Base-by-base conservation (phyloP, 345 rosid genomes). In the Kandelia obovata region DNA sequence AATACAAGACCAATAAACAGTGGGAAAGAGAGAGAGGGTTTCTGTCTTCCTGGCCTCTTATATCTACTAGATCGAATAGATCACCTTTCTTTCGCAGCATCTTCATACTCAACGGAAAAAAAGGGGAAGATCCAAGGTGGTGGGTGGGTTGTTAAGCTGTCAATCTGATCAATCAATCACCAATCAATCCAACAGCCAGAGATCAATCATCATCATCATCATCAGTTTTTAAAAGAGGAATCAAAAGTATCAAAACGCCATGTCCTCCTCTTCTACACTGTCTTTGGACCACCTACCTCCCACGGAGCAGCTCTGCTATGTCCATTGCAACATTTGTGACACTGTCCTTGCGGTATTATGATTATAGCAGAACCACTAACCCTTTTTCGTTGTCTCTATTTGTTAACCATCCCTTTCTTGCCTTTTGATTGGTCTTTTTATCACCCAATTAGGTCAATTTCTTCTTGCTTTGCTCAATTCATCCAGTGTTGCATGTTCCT, bases 251-350 rank as follows among this genome's bases (percentile, higher is more conserved):
- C 31, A 26, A 66, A 30, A 59, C 35, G 73, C 53, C 72, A 76
- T 76, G 80, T 80, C 80, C 65, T 65, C 78, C 75, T 80, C 83
- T 43, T 76, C 80, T 66, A 26, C 78, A 5, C 62, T 73, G 62
- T 70, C 83, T 53, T 53, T 76, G 71, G 78, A 79, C 78, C 83
- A 77, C 81, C 73, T 66, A 10, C 68, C 77, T 28, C 67, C 71
- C 77, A 75, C 96, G 81, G 97, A 92, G 61, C 98, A 96, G 79
- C 98, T 96, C 78, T 90, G 98, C 74, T 96, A 96, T 72, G 97
- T 96, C 92, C 98, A 87, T 65, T 92, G 99, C 92, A 89, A 86
- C 87, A 84, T 82, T 66, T 96, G 99, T 16, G 85, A 89, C 78
- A 96, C 96, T 68, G 85, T 96, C 73, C 96, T 96, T 63, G 97